These are phyloP conservation scores for Colletotrichum musae DNA, from an alignment of 2,329 filamentous ascomycete species.

Conservation along the genomic window DNA sequence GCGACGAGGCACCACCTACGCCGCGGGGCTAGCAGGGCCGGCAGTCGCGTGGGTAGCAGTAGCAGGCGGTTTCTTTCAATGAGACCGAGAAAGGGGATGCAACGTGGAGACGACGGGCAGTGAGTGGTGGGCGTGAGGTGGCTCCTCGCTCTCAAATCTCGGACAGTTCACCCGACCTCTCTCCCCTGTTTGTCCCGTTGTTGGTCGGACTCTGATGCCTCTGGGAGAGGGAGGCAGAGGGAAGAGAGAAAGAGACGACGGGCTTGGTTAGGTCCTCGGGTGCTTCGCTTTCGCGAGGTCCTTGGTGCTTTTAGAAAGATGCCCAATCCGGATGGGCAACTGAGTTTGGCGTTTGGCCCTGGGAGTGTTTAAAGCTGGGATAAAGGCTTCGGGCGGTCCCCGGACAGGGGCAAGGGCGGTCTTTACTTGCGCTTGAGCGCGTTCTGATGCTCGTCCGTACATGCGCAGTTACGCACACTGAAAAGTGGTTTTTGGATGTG, in stretches of 20 bases:
- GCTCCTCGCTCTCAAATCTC: slow-evolving; percentile 9
- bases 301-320: not conserved
- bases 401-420: slow-evolving; percentile 31
- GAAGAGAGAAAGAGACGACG: not conserved
- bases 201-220: too few relatives aligned
- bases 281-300: slow-evolving; percentile 4
- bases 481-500: slow-evolving; percentile 33
- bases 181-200: too few relatives aligned
- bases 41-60: too few relatives aligned
- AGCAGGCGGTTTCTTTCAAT: too few relatives aligned
- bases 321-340: slow-evolving; percentile 9
- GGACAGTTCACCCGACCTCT: slow-evolving; percentile 1
- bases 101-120: slow-evolving; percentile 32
- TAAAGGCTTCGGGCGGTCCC: slow-evolving; percentile 36
- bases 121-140: not conserved
- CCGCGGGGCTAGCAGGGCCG: too few relatives aligned
- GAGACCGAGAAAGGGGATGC: too few relatives aligned
- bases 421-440: slow-evolving; percentile 14
- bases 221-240: not conserved
- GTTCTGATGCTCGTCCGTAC: not conserved
- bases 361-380: slow-evolving; percentile 14
- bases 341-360: slow-evolving; percentile 6
- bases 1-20: too few relatives aligned
- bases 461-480: not conserved
- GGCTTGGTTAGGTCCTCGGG: slow-evolving; percentile 8